A percentile compares a stretch with the other conserved stretches of the same genome.
phyloP scores from a whole-genome alignment of 2,329 filamentous ascomycete genomes.

The Pleomassaria siparia region DNA sequence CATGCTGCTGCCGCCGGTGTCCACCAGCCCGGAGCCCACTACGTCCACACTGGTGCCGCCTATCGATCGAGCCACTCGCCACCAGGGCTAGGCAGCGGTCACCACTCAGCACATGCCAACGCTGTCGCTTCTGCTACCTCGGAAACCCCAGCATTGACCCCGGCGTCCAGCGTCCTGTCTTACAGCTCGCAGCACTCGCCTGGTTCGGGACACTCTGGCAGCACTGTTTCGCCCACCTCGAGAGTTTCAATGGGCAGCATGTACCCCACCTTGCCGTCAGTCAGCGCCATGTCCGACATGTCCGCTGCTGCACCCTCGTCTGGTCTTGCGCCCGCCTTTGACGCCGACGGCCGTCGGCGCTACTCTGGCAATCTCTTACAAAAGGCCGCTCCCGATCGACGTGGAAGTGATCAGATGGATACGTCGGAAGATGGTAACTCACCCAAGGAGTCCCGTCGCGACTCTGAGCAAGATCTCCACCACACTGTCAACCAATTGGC shows the following conservation, averaged over 20 bases:
- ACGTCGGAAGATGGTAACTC: slow-evolving; percentile 41
- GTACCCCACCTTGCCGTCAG: slow-evolving; percentile 75
- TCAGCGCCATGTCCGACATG: slow-evolving; percentile 65
- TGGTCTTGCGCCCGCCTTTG: slow-evolving; percentile 66
- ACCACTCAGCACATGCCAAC: slow-evolving; percentile 56
- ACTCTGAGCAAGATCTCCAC: slow-evolving; percentile 39
- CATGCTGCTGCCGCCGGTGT: slow-evolving; percentile 78
- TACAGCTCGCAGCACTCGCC: slow-evolving; percentile 79
- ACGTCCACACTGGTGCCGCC: slow-evolving; percentile 55
- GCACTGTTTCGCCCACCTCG: slow-evolving; percentile 67
- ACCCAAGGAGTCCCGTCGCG: slow-evolving; percentile 33
- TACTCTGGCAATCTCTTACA: slow-evolving; percentile 64
- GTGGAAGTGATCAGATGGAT: slow-evolving; percentile 42
- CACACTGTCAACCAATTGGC: slow-evolving; percentile 43
- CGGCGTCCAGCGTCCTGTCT: slow-evolving; percentile 72
- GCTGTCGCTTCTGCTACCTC: slow-evolving; percentile 43
- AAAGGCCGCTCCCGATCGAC: slow-evolving; percentile 42
- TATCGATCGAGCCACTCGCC: slow-evolving; percentile 62
- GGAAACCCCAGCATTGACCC: slow-evolving; percentile 75
- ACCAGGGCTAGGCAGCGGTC: slow-evolving; percentile 41
- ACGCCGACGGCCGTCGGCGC: slow-evolving; percentile 61
- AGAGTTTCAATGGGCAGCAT: slow-evolving; percentile 60
- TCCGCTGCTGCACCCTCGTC: slow-evolving; percentile 66
- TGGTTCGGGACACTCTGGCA: slow-evolving; percentile 63
- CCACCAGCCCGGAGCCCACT: slow-evolving; percentile 71